phyloP scores from a whole-genome alignment of 176 grass and related monocot genomes.

The Puccinellia tenuiflora region DNA sequence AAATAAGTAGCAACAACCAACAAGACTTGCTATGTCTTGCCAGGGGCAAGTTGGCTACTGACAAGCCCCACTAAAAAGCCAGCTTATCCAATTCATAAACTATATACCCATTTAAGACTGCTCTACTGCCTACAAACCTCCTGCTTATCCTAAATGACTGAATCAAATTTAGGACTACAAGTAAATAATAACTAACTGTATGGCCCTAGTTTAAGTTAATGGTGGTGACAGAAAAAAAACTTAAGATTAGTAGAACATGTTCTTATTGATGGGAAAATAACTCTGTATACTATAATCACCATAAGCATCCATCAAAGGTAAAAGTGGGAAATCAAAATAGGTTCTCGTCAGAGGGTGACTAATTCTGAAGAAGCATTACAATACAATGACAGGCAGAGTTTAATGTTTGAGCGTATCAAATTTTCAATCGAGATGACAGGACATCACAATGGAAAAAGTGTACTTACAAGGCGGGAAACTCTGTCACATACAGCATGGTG shows the following conservation, averaged over 20 bases:
- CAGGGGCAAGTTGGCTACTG: not conserved
- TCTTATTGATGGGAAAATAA: not conserved
- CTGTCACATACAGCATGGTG: constrained; percentile 93
- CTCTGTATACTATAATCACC: not conserved
- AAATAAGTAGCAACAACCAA: constrained; percentile 16
- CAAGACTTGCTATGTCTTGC: not conserved
- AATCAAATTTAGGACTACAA: not conserved
- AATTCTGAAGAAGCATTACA: not conserved
- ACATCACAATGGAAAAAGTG: not conserved
- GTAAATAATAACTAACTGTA: not conserved
- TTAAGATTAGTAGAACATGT: constrained; percentile 11
- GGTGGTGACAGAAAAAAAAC: not conserved
- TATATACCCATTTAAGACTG: not conserved
- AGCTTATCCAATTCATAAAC: not conserved
- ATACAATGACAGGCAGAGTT: not conserved
- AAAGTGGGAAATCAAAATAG: not conserved
- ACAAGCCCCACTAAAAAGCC: not conserved
- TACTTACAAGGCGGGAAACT: constrained; percentile 69
- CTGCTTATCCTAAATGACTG: not conserved
- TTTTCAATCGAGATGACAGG: constrained; percentile 4
- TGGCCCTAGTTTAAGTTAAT: not conserved
- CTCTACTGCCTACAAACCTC: not conserved
- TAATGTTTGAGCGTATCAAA: not conserved
- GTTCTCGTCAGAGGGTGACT: not conserved
- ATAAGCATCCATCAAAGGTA: constrained; percentile 5